These are phyloP conservation scores for Amaranthus palmeri DNA, from an alignment of 148 eudicot species.

Conservation along the genomic window DNA sequence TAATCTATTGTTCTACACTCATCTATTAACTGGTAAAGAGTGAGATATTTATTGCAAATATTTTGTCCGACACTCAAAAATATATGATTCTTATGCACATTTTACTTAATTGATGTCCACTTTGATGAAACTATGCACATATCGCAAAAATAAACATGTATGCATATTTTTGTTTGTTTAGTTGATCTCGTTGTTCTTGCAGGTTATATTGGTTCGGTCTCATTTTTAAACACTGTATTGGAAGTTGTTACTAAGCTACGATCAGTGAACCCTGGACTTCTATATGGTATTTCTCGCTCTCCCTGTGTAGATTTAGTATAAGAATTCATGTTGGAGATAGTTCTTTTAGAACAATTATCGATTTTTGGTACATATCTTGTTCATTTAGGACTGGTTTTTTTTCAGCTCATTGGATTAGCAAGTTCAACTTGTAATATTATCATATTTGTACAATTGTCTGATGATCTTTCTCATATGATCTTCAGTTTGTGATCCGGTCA, in stretches of 20 bases:
- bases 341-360: background rate
- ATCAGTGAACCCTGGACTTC: slow-evolving; percentile 78
- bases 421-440: background rate
- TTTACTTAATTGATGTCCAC: background rate
- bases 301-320: background rate
- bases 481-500: slow-evolving; percentile 96
- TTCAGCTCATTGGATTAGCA: background rate
- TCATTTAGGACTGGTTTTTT: background rate
- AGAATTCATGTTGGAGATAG: background rate
- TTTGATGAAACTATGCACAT: background rate
- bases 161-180: background rate
- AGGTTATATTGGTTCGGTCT: slow-evolving; percentile 97
- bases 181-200: slow-evolving; percentile 29
- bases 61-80: background rate
- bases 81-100: background rate
- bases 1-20: slow-evolving; percentile 78
- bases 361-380: background rate
- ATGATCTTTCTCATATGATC: slow-evolving; percentile 12
- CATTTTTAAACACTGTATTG: slow-evolving; percentile 71
- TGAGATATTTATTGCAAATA: background rate
- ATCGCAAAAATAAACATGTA: background rate
- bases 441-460: background rate
- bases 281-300: slow-evolving; percentile 48
- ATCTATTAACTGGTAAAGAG: slow-evolving; percentile 78
- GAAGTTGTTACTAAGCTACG: slow-evolving; percentile 83